Conservation (phyloP, 1,284 basidiomycete species). For the Leccinum pachyderme region DNA sequence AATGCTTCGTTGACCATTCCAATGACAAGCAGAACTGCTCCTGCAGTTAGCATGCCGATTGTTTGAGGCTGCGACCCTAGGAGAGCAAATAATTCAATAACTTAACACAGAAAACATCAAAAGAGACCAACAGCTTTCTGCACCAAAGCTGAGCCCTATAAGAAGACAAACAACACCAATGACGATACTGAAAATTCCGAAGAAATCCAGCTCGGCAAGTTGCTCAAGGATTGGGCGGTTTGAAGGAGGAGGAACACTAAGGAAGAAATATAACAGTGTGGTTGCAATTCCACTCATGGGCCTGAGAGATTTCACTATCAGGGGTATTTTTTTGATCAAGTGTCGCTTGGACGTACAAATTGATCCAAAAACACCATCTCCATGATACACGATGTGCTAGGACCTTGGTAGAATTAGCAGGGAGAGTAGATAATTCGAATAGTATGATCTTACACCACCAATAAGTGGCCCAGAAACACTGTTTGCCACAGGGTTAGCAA, state of each 20-base stretch:
- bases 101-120: background rate
- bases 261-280: conserved; percentile 69
- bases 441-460: conserved; percentile 53
- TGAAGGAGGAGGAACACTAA: conserved; percentile 76
- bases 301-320: conserved; percentile 32
- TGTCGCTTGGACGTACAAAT: conserved; percentile 46
- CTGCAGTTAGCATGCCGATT: conserved; percentile 69
- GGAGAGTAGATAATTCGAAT: background rate
- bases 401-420: conserved; percentile 37
- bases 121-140: conserved; percentile 54
- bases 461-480: conserved; percentile 75
- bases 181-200: conserved; percentile 71
- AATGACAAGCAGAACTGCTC: conserved; percentile 53
- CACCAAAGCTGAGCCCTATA: conserved; percentile 80
- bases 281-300: conserved; percentile 76
- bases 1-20: conserved; percentile 65
- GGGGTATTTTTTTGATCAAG: background rate
- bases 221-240: conserved; percentile 59
- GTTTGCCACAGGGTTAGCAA: conserved; percentile 3
- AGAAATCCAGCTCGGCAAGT: conserved; percentile 71
- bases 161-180: conserved; percentile 72
- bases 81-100: background rate
- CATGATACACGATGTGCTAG: conserved; percentile 71
- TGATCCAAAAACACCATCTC: conserved; percentile 81
- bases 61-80: conserved; percentile 48